A percentile compares a stretch with the other conserved stretches of the same genome.
Conservation (phyloP, 768 basidiomycete species). For the Suillus cothurnatus region DNA sequence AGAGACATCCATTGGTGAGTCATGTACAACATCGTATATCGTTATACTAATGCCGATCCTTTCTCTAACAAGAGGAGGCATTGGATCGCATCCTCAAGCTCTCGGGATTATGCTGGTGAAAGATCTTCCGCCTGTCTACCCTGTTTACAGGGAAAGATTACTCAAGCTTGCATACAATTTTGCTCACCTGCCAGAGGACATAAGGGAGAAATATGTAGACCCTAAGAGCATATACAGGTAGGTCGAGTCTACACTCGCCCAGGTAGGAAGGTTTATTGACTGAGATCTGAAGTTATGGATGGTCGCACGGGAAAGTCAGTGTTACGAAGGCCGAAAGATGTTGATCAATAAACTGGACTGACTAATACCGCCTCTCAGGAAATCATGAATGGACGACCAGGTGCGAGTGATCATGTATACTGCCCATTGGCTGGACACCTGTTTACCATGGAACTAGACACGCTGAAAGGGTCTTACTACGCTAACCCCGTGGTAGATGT, state of each 20-base stretch:
- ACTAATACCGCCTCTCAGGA: conserved; percentile 49
- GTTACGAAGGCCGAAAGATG: neutral
- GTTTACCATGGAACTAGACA: conserved; percentile 48
- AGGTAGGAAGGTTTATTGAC: conserved; percentile 1
- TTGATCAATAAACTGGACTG: neutral
- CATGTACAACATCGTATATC: neutral
- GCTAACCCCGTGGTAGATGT: conserved; percentile 74
- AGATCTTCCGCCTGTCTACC: conserved; percentile 75
- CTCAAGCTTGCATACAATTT: conserved; percentile 78
- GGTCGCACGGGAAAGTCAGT: conserved; percentile 91
- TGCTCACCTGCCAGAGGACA: conserved; percentile 63
- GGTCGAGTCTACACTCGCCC: conserved; percentile 17
- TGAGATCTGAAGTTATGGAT: conserved; percentile 71
- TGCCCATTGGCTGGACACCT: neutral
- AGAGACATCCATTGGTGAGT: conserved; percentile 60
- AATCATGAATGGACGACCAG: conserved; percentile 94
- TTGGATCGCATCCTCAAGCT: conserved; percentile 75
- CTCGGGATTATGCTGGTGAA: conserved; percentile 82
- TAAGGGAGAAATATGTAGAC: conserved; percentile 77
- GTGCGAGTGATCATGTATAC: conserved; percentile 33
- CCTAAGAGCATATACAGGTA: conserved; percentile 75
- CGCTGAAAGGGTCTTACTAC: conserved; percentile 92
- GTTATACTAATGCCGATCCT: neutral
- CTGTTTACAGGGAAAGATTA: conserved; percentile 63
- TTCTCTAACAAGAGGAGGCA: conserved; percentile 56